Conservation (phyloP, 1,284 basidiomycete genomes). For the Ustilago vetiveriae region DNA sequence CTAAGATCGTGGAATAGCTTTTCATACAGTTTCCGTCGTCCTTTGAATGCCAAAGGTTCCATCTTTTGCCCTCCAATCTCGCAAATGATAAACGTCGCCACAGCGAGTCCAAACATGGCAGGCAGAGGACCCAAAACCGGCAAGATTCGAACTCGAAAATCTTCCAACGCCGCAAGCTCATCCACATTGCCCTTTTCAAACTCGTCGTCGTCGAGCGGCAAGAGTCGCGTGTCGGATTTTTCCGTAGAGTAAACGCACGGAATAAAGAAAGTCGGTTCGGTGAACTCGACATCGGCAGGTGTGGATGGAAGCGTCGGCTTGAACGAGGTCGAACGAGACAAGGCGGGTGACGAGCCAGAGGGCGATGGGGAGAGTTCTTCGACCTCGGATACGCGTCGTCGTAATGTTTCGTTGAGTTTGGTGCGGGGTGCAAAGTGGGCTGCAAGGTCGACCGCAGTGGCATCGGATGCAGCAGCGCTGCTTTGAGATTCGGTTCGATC, state of each 20-base stretch:
- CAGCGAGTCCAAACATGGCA: conserved; percentile 65
- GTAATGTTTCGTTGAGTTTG: conserved; percentile 7
- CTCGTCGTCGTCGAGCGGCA: conserved; percentile 91
- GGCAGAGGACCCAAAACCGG: conserved; percentile 77
- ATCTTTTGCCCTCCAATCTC: conserved; percentile 59
- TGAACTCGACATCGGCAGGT: conserved; percentile 13
- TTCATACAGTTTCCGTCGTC: conserved; percentile 60
- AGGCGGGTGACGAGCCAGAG: conserved; percentile 27
- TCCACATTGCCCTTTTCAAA: conserved; percentile 88
- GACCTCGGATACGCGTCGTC: conserved; percentile 27
- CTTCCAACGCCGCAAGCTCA: conserved; percentile 89
- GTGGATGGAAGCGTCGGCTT: conserved; percentile 18
- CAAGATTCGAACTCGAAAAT: conserved; percentile 89
- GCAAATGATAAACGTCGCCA: conserved; percentile 64
- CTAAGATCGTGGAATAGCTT: conserved; percentile 47
- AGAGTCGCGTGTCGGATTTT: conserved; percentile 80
- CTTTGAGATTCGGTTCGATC: conserved; percentile 29
- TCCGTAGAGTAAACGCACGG: conserved; percentile 89
- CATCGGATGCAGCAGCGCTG: conserved; percentile 40
- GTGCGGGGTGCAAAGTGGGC: conserved; percentile 23
- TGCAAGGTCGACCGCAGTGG: conserved; percentile 33
- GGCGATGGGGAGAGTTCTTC: conserved; percentile 44
- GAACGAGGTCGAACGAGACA: conserved; percentile 33
- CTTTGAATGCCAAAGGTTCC: conserved; percentile 62
- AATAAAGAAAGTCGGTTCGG: conserved; percentile 47